Evolutionary conservation across 805 yeast genomes (phyloP).

Genomic region (Nakazawaea laoshanensis): DNA sequence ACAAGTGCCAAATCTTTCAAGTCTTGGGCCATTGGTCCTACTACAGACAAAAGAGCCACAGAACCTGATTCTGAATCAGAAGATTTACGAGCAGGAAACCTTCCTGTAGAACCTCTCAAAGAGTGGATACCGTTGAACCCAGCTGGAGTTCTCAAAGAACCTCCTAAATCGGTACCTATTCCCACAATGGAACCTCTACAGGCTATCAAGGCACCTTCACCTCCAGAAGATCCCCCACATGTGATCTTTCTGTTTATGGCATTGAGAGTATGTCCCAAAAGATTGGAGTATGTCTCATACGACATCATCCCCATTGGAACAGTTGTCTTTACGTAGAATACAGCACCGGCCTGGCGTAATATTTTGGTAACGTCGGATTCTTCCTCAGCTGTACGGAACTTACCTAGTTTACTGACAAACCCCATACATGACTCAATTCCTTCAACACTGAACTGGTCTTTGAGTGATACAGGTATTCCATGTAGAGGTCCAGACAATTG

Average conservation of each 20-base stretch:
- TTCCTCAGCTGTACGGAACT: conserved; percentile 21
- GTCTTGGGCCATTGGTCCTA: conserved; percentile 38
- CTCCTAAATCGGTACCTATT: conserved; percentile 59
- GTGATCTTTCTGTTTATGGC: conserved; percentile 27
- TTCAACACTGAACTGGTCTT: conserved; percentile 32
- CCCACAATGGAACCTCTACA: conserved; percentile 40
- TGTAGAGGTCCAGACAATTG: conserved; percentile 32
- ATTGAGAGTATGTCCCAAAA: conserved; percentile 26
- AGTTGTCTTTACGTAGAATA: conserved; percentile 33
- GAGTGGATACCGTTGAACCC: conserved; percentile 44
- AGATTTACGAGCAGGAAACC: conserved; percentile 33
- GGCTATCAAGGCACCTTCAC: conserved; percentile 30
- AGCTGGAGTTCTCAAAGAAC: conserved; percentile 48
- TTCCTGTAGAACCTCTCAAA: conserved; percentile 38
- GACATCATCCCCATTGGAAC: conserved; percentile 37
- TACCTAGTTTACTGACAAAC: conserved; percentile 19
- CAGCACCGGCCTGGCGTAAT: conserved; percentile 29
- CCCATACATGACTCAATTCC: conserved; percentile 32
- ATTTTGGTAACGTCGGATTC: conserved; percentile 21
- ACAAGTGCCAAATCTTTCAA: conserved; percentile 42
- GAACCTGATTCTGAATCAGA: conserved; percentile 31
- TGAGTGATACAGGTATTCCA: conserved; percentile 37
- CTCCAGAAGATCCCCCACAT: conserved; percentile 38
- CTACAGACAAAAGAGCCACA: conserved; percentile 30
- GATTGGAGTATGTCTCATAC: conserved; percentile 29